Conservation (phyloP, 345 rosid genomes). For the Citropsis articulata region DNA sequence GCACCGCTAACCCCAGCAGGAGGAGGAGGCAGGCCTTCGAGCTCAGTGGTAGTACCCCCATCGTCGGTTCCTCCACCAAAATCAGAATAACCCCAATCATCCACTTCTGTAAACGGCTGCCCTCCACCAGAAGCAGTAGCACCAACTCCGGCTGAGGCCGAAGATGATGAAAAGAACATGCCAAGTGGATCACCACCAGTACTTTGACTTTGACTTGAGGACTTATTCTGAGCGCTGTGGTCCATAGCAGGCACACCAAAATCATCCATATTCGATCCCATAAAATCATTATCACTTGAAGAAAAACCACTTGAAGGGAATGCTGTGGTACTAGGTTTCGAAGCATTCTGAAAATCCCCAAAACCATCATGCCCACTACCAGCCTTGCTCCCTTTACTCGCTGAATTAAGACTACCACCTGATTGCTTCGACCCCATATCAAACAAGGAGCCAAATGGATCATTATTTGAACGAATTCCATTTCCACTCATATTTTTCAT, state of each 20-base stretch:
- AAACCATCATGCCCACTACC: constrained; percentile 35
- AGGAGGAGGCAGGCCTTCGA: constrained; percentile 96
- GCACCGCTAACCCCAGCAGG: constrained; percentile 80
- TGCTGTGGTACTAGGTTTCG: constrained; percentile 38
- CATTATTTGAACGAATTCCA: constrained; percentile 49
- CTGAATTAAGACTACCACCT: constrained; percentile 47
- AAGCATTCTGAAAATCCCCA: constrained; percentile 63
- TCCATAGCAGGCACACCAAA: constrained; percentile 53
- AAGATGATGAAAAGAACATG: constrained; percentile 50
- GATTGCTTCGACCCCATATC: constrained; percentile 65
- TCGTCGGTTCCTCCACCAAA: constrained; percentile 57
- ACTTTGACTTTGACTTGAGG: constrained; percentile 37
- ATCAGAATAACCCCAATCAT: constrained; percentile 80
- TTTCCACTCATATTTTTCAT: constrained; percentile 49
- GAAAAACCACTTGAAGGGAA: constrained; percentile 43
- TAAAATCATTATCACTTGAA: constrained; percentile 27
- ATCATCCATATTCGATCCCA: constrained; percentile 43
- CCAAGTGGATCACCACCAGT: constrained; percentile 56
- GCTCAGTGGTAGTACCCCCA: constrained; percentile 70
- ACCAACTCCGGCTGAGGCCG: constrained; percentile 37
- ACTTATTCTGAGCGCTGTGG: constrained; percentile 41
- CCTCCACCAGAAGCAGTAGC: constrained; percentile 37
- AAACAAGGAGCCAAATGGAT: constrained; percentile 80
- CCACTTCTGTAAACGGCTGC: constrained; percentile 51
- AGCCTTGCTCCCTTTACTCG: constrained; percentile 35